A percentile compares a stretch with the other conserved stretches of the same genome.
Conservation (phyloP, 2,329 filamentous ascomycete species). For the Lecanicillium sp. region DNA sequence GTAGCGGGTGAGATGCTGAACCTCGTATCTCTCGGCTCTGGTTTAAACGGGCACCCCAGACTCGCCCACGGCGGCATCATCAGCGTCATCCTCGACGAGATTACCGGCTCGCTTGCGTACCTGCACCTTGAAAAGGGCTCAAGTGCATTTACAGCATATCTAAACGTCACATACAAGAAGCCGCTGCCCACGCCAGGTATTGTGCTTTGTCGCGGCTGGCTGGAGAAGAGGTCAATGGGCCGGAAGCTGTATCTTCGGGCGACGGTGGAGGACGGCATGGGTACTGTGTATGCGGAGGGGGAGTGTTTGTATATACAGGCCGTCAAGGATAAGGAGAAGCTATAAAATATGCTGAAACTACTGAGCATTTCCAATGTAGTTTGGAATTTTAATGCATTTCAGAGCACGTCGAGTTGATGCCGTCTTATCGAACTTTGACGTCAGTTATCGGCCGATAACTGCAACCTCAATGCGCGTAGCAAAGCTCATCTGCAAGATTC, state of each 20-base stretch:
- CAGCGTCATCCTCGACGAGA: constrained; percentile 14
- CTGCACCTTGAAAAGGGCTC: constrained; percentile 9
- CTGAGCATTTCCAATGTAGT: too few species aligned
- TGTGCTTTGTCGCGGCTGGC: constrained; percentile 7
- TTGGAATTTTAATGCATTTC: too few species aligned
- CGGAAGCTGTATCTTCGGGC: constrained; percentile 13
- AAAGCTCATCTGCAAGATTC: too few species aligned
- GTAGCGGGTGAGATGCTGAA: constrained; percentile 3
- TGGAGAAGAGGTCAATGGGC: constrained; percentile 10
- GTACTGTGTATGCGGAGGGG: constrained; percentile 1
- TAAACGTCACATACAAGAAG: constrained; percentile 13
- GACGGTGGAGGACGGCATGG: constrained; percentile 9
- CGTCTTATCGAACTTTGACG: too few species aligned
- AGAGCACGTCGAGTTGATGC: too few species aligned
- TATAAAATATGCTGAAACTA: too few species aligned
- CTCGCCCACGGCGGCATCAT: constrained; percentile 15
- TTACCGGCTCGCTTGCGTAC: constrained; percentile 10
- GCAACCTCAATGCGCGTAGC: too few species aligned
- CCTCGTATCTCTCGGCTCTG: constrained; percentile 10
- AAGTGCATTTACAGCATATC: constrained; percentile 12
- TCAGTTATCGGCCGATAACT: too few species aligned
- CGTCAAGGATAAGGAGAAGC: too few species aligned
- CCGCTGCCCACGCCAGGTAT: constrained; percentile 10
- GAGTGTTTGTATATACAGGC: constrained; percentile 2
- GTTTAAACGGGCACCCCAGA: constrained; percentile 12